phyloP scores from a whole-genome alignment of 1,284 basidiomycete species.

The Moniliella sp. region DNA sequence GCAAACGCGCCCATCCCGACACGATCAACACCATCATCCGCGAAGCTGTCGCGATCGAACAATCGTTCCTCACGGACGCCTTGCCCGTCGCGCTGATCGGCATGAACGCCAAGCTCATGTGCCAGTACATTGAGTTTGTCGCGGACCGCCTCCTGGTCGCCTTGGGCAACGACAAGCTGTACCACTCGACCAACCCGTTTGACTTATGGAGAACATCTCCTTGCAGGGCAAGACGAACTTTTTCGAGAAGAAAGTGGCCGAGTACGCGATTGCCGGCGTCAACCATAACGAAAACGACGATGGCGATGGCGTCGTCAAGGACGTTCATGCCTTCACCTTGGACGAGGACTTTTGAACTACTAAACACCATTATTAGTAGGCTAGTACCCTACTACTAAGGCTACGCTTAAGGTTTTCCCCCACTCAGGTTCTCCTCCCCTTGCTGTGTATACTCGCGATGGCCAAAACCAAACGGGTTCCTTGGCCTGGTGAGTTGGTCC shows the following conservation, averaged over 20 bases:
- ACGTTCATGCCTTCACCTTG: slow-evolving; percentile 20
- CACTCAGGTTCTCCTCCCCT: too few relatives aligned
- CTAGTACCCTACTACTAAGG: too few relatives aligned
- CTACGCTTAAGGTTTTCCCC: too few relatives aligned
- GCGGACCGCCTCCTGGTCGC: slow-evolving; percentile 72
- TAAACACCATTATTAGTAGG: too few relatives aligned
- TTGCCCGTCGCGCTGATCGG: slow-evolving; percentile 41
- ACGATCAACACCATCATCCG: slow-evolving; percentile 53
- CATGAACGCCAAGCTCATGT: slow-evolving; percentile 38
- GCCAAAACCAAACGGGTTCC: too few relatives aligned
- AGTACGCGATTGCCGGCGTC: slow-evolving; percentile 63
- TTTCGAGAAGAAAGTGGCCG: slow-evolving; percentile 56
- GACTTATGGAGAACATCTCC: slow-evolving; percentile 74
- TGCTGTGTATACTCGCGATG: too few relatives aligned
- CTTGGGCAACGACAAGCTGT: slow-evolving; percentile 61
- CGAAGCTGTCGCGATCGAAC: slow-evolving; percentile 49
- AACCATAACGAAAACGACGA: slow-evolving; percentile 10
- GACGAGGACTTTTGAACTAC: slow-evolving; percentile 37
- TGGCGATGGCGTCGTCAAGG: slow-evolving; percentile 10
- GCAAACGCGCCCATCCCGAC: slow-evolving; percentile 55
- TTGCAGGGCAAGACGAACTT: slow-evolving; percentile 43
- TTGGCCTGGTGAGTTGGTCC: too few relatives aligned
- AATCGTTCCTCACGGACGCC: slow-evolving; percentile 36
- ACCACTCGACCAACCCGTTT: slow-evolving; percentile 41
- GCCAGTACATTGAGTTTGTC: slow-evolving; percentile 80